Base-by-base conservation (phyloP, 495 filamentous ascomycete genomes). In the Podospora conica region DNA sequence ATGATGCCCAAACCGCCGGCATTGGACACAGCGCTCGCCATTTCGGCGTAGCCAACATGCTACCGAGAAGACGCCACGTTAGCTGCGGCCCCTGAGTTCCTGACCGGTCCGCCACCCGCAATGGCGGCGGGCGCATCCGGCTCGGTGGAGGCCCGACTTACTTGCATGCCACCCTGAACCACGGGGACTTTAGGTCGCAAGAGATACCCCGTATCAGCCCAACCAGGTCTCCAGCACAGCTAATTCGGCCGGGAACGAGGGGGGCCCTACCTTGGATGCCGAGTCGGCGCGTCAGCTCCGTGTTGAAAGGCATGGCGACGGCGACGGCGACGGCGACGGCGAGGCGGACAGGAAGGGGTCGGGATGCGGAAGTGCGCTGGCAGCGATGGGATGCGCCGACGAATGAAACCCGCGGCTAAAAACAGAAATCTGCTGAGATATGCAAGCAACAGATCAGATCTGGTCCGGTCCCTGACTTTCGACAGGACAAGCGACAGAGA, bases 1-100 rank as follows among this genome's bases (percentile, higher is more conserved):
- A 92, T 87, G 68, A 98, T 88, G 75, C 95, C 95, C 65, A 98
- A 84, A 48, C 93, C 95, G 62, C 95, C 95, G 12, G 95, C 95
- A 74, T 97, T 98, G 78, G 88, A 93, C 67, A 98, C 95, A 55
- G 95, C 95, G 69, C 90, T 86, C 64, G 93, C 94, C 73, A 98
- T 85, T 78, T 97, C 94, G 57, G 94, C 94, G 75, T 92, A 93
- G 72, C 91, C 90, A 56, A 88, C 76, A 71, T 77, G 72, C 75
- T 78, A 33, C 56, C 15, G 53, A 58, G 58, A 58, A 57, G 63
- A 23, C 21, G 68, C 25, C 63, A 69, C 60, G 69, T 75, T 71
- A 75, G 70, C 60, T 23, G 40, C 40, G 15, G 18, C 2, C 40
- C 40, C 40, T 40, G 40, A n/a, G 40, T 48, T 8, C 40, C 8